Base-by-base conservation (phyloP, 345 rosid genomes). In the Rubroshorea leprosula region DNA sequence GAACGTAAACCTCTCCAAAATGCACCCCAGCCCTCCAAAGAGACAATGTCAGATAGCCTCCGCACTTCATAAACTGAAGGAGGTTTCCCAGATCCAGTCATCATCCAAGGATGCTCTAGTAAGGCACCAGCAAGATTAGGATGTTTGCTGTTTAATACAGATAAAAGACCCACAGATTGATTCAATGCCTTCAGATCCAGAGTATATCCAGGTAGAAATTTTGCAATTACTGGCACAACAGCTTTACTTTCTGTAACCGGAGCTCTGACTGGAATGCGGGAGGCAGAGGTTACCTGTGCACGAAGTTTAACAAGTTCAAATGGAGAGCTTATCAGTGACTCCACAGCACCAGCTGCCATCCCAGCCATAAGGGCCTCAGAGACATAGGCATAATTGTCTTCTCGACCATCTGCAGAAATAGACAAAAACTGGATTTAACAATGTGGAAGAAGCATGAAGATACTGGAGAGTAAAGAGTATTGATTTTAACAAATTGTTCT, bases 101-200 rank as follows among this genome's bases (percentile, higher is more conserved):
- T 86, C 96, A 89, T 93, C 99, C 94, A 89, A 3, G 96, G 98
- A 62, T 80, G 80, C 55, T 79, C 81, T 83, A 74, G 83, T 68
- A 93, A 75, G 23, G 96, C 81, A 27, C 78, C 76, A 31, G 51
- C 65, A 76, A 93, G 66, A 75, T 82, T 78, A 18, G 86, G 82
- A 62, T 83, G 85, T 52, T 83, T 87, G 57, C 79, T 63, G n/a
- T 76, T 76, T 59, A 89, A 68, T 56, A 81, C 75, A 48, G 99
- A 87, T 65, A 93, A 72, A 68, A 89, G 85, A 71, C 79, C 74
- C 61, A 80, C 73, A 48, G 83, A 70, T 52, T 80, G 76, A 35
- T 67, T 80, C 80, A 89, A 71, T 61, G 86, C 68, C 75, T 71
- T 82, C 68, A 65, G 70, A 59, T 93, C 89, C 45, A 81, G 89